Base-by-base conservation (phyloP, 306 rosid genomes). In the Spatholobus suberectus region DNA sequence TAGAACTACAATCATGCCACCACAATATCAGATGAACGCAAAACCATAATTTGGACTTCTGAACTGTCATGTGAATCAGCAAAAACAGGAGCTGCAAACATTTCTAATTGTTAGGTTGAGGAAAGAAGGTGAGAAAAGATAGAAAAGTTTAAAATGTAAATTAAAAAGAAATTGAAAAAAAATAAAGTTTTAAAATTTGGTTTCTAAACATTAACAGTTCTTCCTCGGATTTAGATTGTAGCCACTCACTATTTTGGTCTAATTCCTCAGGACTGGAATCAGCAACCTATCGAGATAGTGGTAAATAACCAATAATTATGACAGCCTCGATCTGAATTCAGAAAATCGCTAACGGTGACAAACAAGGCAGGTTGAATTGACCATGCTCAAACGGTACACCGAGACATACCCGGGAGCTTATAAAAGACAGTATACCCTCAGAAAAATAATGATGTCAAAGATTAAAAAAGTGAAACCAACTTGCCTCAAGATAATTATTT, bases 401-500 rank as follows among this genome's bases (percentile, higher is more conserved):
- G 77, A 66, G 41, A 72, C 35, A 76, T 66, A 21, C 58, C 27
- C 14, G 20, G 4, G 54, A n/a, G 27, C 24, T 83, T 40, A 24
- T 24, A 32, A 17, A 81, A 83, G 78, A 58, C 61, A 20, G 44
- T 65, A 26, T 18, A 47, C 18, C 15, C 17, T 52, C 41, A 51
- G 62, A 78, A 67, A 24, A 49, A 26, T 18, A 24, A 77, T 43
- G 58, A 75, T 71, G 72, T 61, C 41, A 21, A 15, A 3, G 7
- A 69, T 20, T 29, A 17, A 61, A 66, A 77, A 34, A 76, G 23
- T 44, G 55, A 65, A 49, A 63, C 32, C 55, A 40, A 71, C 74
- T 58, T 65, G 83, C 78, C 87, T 55, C 77, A n/a, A 52, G 62
- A 54, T 27, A 72, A 62, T 54, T 65, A 76, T 71, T 54, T 54